A percentile compares a stretch with the other conserved stretches of the same genome.
These are phyloP conservation scores for Cephalotrichum gorgonifer DNA, from an alignment of 2,329 filamentous ascomycete genomes.

Conservation along the genomic window DNA sequence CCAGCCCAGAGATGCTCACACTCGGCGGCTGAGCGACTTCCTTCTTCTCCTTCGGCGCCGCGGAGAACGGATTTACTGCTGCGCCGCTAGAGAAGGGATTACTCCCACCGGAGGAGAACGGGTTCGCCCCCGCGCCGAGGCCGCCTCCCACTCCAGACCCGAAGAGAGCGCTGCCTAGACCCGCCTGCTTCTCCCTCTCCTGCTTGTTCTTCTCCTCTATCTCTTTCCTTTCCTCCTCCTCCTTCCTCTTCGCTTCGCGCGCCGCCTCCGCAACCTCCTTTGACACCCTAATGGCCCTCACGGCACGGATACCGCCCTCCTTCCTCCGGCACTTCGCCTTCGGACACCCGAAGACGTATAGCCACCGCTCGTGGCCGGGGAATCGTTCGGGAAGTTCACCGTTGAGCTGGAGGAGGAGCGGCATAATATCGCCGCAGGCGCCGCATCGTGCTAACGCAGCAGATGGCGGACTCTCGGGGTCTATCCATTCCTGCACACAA, in stretches of 20 bases:
- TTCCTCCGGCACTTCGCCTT: constrained; percentile 71
- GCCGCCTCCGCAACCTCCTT: constrained; percentile 21
- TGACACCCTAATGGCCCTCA: constrained; percentile 57
- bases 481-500: constrained; percentile 75
- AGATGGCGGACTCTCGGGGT: constrained; percentile 59
- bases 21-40: constrained; percentile 15
- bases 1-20: constrained; percentile 24
- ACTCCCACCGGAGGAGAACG: constrained; percentile 41
- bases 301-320: constrained; percentile 66
- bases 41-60: constrained; percentile 13
- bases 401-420: constrained; percentile 80
- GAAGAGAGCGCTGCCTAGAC: constrained; percentile 59
- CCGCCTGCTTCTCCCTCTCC: constrained; percentile 25
- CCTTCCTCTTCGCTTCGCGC: constrained; percentile 18
- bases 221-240: constrained; percentile 21
- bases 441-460: constrained; percentile 75
- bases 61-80: constrained; percentile 4
- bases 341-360: constrained; percentile 80
- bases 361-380: constrained; percentile 72
- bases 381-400: constrained; percentile 81
- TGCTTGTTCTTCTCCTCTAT: constrained; percentile 19
- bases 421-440: constrained; percentile 75
- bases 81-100: constrained; percentile 32
- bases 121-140: constrained; percentile 35
- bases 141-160: constrained; percentile 43